Evolutionary conservation across 2,329 filamentous ascomycete species (phyloP).

Genomic region (Paramyrothecium roridum): DNA sequence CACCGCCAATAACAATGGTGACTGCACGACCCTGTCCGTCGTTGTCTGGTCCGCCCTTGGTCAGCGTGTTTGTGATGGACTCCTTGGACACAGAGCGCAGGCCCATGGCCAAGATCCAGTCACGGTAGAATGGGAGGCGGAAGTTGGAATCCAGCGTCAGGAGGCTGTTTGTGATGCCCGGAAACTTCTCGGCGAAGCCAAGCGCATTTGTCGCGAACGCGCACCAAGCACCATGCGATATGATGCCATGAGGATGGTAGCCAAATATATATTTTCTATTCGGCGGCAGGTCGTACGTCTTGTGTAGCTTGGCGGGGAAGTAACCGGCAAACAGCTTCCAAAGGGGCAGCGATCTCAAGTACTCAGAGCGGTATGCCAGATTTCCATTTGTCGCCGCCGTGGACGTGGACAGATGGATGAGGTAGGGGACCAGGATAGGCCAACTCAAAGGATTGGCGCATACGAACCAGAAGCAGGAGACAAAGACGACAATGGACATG

Average conservation of each 20-base stretch:
- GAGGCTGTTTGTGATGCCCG: conserved; percentile 90
- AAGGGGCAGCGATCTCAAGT: conserved; percentile 67
- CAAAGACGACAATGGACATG: conserved; percentile 64
- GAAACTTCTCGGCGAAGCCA: conserved; percentile 83
- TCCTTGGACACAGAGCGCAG: conserved; percentile 86
- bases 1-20: conserved; percentile 92
- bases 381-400: conserved; percentile 73
- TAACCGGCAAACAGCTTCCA: conserved; percentile 93
- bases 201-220: conserved; percentile 89
- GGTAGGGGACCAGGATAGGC: conserved; percentile 74
- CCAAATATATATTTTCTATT: conserved; percentile 94
- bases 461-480: conserved; percentile 84
- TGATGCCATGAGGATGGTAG: conserved; percentile 97
- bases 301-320: conserved; percentile 85
- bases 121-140: conserved; percentile 86
- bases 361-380: conserved; percentile 70
- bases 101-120: conserved; percentile 89
- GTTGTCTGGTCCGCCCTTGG: conserved; percentile 69
- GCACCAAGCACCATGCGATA: conserved; percentile 91
- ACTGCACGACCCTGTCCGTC: conserved; percentile 94
- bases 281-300: conserved; percentile 73
- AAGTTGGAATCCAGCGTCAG: conserved; percentile 97
- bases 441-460: conserved; percentile 90
- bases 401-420: conserved; percentile 80
- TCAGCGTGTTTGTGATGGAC: conserved; percentile 85